Conservation (phyloP, 192 early-diverging fungal species). For the Coemansia sp. region DNA sequence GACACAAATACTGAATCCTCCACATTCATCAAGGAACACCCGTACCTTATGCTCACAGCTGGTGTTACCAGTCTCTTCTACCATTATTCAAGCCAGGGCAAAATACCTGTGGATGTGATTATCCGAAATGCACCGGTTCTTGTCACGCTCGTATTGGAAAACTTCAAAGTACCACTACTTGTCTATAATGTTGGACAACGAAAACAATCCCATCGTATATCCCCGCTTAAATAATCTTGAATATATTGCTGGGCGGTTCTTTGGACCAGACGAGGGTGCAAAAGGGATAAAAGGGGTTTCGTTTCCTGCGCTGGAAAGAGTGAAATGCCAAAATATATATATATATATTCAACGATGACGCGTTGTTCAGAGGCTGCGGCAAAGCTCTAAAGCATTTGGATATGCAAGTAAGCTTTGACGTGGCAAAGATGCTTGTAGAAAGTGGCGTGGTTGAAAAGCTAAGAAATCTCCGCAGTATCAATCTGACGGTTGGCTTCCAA, state of each 20-base stretch:
- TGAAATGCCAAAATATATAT: not conserved
- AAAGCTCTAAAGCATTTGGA: not conserved
- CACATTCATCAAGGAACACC: not conserved
- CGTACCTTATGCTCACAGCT: not conserved
- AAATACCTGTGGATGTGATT: not conserved
- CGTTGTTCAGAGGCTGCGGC: not conserved
- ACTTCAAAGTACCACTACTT: not conserved
- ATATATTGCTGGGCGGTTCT: not conserved
- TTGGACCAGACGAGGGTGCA: not conserved
- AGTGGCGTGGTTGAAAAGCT: not conserved
- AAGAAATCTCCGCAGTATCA: not conserved
- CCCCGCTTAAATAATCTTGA: not conserved
- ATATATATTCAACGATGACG: not conserved
- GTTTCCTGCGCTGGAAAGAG: not conserved
- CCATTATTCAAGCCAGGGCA: no score
- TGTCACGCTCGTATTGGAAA: not conserved
- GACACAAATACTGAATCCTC: not conserved
- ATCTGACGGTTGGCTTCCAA: not conserved
- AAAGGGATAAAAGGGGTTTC: not conserved
- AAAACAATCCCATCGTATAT: not conserved
- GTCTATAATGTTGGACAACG: not conserved
- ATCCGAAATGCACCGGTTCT: slow-evolving; percentile 1
- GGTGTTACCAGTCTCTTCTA: not conserved
- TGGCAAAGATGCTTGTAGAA: not conserved
- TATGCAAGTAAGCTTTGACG: not conserved